These are phyloP conservation scores for Nicotiana tomentosiformis DNA, from an alignment of 257 asterid genomes.

Conservation along the genomic window DNA sequence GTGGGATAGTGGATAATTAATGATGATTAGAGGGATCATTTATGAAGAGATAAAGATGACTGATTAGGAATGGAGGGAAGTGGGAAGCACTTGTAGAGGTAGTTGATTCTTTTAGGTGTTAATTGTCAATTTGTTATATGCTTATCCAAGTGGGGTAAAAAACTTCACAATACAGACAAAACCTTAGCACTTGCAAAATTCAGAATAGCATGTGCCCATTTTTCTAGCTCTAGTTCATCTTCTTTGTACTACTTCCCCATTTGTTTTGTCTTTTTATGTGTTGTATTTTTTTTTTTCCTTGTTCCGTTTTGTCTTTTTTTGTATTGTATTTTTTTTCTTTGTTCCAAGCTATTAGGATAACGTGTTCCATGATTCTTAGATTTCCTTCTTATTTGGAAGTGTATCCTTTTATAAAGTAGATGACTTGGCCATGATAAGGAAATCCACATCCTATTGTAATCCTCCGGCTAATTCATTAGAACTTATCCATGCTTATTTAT, in stretches of 20 bases:
- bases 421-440: background rate
- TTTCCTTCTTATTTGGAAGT: background rate
- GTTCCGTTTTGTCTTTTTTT: background rate
- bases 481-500: background rate
- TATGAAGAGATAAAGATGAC: background rate
- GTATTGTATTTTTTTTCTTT: background rate
- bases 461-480: background rate
- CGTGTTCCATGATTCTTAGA: background rate
- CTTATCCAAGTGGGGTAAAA: background rate
- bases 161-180: background rate
- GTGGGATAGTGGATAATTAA: background rate
- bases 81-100: background rate
- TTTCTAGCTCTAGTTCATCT: background rate
- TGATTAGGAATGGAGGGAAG: background rate
- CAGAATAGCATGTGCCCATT: background rate
- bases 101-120: background rate
- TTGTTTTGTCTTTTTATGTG: background rate
- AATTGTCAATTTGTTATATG: background rate
- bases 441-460: background rate
- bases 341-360: background rate
- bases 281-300: background rate
- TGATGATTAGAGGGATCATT: background rate
- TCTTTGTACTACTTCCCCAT: background rate
- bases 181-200: background rate
- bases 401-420: background rate